Evolutionary conservation across 805 yeast genomes (phyloP), one percentile per base, ranked within the genome.

Genomic region (Metschnikowia similis): DNA sequence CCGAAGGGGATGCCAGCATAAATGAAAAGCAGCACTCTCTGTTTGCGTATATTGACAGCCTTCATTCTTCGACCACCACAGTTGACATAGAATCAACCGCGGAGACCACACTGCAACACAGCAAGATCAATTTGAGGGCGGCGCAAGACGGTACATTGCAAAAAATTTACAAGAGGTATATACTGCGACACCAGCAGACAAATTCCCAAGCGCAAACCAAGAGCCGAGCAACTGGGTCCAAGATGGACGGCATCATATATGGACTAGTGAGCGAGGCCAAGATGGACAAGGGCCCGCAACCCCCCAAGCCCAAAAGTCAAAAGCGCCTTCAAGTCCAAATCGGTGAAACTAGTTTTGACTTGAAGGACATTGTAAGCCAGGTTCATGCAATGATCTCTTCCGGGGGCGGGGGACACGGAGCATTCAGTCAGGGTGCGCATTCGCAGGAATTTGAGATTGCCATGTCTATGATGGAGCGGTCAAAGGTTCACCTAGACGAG

Each of bases 281-380:
- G 47, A 51, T 17, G 21, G 48, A 21, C n/a, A 27, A 36, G 16
- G n/a, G 9, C 8, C 41, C 30, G 4, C 41, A 9, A 37, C 34
- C 13, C 17, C 14, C 36, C 11, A 14, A 29, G n/a, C 28, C 35
- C 8, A 35, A 17, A 13, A 16, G 7, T 8, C 34, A 27, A 14
- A 39, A 28, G 34, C 11, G 13, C 6, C 29, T 28, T 11, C 29
- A 31, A 11, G 38, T 27, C 9, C 45, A 48, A 40, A 35, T 45
- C 14, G 46, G 34, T 4, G 21, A 42, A 13, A 37, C 8, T 4
- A 42, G 26, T 11, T 39, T 37, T 35, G 42, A 55, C 35, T 48
- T 68, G 42, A 67, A 66, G 50, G 50, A 49, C 16, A 54, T 69
- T 9, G 66, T 66, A 67, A 65, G 63, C 49, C 57, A 55, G 10